phyloP scores from a whole-genome alignment of 345 rosid genomes.

The Cardamine chenopodiifolia region DNA sequence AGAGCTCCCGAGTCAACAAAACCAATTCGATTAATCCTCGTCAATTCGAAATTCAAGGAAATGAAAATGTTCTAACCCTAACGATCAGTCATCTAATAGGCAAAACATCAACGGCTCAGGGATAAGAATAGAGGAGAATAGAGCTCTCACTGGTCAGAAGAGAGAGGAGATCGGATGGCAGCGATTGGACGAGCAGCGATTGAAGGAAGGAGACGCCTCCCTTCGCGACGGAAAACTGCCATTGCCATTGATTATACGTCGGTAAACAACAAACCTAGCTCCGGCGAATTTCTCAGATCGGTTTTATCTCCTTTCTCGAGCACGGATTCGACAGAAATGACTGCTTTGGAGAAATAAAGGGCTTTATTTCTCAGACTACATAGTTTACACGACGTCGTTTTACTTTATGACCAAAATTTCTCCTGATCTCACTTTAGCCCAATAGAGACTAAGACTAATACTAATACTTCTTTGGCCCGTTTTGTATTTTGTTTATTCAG shows the following conservation, averaged over 20 bases:
- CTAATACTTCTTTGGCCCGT: background rate
- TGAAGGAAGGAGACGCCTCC: conserved; percentile 72
- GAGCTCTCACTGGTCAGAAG: conserved; percentile 47
- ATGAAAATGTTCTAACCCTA: conserved; percentile 20
- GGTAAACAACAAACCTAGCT: conserved; percentile 40
- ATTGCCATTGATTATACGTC: conserved; percentile 56
- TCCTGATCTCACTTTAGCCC: conserved; percentile 19
- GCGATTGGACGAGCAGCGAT: conserved; percentile 60
- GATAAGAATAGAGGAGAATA: background rate
- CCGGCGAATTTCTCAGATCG: conserved; percentile 43
- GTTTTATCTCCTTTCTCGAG: background rate
- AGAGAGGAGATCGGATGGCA: conserved; percentile 50
- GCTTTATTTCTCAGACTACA: conserved; percentile 26
- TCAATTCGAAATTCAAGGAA: background rate
- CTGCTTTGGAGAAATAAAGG: conserved; percentile 33
- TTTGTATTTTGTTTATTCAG: background rate
- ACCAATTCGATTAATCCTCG: background rate
- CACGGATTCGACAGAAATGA: conserved; percentile 34
- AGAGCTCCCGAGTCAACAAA: background rate
- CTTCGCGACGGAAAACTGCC: conserved; percentile 78
- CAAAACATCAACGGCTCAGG: conserved; percentile 6
- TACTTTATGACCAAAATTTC: background rate
- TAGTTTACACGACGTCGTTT: conserved; percentile 25
- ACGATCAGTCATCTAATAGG: conserved; percentile 3
- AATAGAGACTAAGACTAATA: background rate